Conservation (phyloP, 192 early-diverging fungal species). For the Diversispora eburnea region DNA sequence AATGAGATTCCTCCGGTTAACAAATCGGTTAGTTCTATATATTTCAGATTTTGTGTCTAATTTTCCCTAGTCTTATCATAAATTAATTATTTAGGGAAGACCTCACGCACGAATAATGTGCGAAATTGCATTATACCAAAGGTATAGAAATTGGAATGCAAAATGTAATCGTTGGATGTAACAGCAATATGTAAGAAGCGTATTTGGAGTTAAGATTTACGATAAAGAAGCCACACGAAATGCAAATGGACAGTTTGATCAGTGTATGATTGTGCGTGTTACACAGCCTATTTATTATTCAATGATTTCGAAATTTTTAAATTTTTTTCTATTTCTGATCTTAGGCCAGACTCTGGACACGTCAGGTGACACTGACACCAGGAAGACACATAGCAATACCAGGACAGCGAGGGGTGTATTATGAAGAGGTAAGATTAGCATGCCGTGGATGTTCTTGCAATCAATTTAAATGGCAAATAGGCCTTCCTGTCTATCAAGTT, state of each 20-base stretch:
- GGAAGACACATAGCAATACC: not conserved
- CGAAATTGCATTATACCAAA: not conserved
- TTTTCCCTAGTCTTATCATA: slow-evolving; percentile 24
- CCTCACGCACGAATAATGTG: slow-evolving; percentile 17
- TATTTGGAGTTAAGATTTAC: slow-evolving; percentile 14
- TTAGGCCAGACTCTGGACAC: slow-evolving; percentile 8
- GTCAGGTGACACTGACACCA: not conserved
- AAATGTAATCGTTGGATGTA: slow-evolving; percentile 8
- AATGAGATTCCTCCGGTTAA: not conserved
- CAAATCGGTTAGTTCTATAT: slow-evolving; percentile 13
- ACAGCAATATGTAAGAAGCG: slow-evolving; percentile 22
- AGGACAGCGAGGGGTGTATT: not conserved
- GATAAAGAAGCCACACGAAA: not conserved
- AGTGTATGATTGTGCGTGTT: slow-evolving; percentile 23
- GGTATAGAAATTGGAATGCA: not conserved
- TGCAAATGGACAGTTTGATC: not conserved
- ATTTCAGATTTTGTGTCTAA: slow-evolving; percentile 7
- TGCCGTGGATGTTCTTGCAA: not conserved
- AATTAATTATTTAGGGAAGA: slow-evolving; percentile 27
- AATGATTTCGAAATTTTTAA: not conserved
- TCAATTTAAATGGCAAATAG: slow-evolving; percentile 12
- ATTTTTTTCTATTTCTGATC: not conserved
- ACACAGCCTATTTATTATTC: slow-evolving; percentile 4
- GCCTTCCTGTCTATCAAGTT: slow-evolving; percentile 11
- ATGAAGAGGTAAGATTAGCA: slow-evolving; percentile 20